Conservation (phyloP, 2,329 filamentous ascomycete genomes). For the Aureobasidium namibiae region DNA sequence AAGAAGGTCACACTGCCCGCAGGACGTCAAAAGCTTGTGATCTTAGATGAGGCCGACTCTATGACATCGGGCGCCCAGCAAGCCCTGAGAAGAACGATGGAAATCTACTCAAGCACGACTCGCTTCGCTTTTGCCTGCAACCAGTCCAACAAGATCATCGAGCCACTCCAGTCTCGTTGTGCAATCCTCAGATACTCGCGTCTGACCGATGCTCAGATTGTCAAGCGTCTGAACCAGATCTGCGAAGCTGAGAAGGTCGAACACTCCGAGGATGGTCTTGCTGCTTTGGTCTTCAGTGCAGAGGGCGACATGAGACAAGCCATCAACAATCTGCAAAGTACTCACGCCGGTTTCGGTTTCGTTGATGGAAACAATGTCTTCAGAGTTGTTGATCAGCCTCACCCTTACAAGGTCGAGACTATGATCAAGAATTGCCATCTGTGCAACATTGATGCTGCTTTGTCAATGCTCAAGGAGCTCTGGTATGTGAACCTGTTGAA, state of each 20-base stretch:
- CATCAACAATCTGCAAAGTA: conserved; percentile 96
- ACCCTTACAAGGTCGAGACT: conserved; percentile 95
- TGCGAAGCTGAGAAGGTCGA: conserved; percentile 86
- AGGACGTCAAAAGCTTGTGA: conserved; percentile 91
- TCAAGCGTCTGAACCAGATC: conserved; percentile 84
- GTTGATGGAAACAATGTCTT: conserved; percentile 98
- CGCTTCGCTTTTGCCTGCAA: conserved; percentile 98
- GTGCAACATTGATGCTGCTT: conserved; percentile 76
- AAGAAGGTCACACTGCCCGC: conserved; percentile 94
- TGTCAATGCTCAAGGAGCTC: conserved; percentile 80
- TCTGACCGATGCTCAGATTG: conserved; percentile 84
- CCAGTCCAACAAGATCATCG: conserved; percentile 98
- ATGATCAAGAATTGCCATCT: conserved; percentile 98
- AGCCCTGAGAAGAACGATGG: conserved; percentile 91
- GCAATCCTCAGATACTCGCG: conserved; percentile 91
- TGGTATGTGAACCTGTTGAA: conserved; percentile 48
- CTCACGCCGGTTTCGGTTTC: conserved; percentile 86
- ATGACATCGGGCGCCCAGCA: conserved; percentile 98
- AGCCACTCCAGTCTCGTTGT: conserved; percentile 93
- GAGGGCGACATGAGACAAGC: conserved; percentile 99
- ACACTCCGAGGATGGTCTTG: conserved; percentile 86
- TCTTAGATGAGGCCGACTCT: conserved; percentile 91
- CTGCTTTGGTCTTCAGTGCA: conserved; percentile 92
- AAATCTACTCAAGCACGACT: conserved; percentile 95
- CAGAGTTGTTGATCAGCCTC: conserved; percentile 91